phyloP scores from a whole-genome alignment of 2,329 filamentous ascomycete genomes.

The Penicillium italicum region DNA sequence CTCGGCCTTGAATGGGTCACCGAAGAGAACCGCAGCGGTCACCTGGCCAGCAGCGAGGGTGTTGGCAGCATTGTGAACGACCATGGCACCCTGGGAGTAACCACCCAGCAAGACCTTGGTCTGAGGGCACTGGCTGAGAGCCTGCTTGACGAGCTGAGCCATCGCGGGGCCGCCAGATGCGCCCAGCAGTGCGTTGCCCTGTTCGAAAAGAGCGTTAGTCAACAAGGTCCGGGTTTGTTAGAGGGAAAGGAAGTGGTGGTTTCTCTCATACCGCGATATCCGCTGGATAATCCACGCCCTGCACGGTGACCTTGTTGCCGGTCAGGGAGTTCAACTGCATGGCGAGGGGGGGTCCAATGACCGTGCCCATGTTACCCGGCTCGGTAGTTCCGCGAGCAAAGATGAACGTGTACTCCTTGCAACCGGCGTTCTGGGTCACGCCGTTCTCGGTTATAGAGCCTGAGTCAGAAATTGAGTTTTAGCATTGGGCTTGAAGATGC shows the following conservation, averaged over 20 bases:
- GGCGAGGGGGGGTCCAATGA: conserved; percentile 40
- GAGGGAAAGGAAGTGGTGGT: no score
- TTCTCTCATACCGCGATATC: conserved; percentile 21
- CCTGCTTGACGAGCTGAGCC: conserved; percentile 29
- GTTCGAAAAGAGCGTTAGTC: not conserved
- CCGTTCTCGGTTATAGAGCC: conserved; percentile 35
- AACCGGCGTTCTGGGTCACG: conserved; percentile 38
- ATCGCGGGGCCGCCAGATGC: conserved; percentile 30
- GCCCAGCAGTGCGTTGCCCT: conserved; percentile 30
- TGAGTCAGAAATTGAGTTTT: conserved; percentile 19
- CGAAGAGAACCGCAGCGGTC: conserved; percentile 45
- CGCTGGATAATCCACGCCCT: conserved; percentile 35
- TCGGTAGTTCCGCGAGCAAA: conserved; percentile 45
- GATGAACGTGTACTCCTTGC: conserved; percentile 43
- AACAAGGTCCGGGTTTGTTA: not conserved
- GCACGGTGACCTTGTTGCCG: conserved; percentile 28
- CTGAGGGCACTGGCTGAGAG: conserved; percentile 30
- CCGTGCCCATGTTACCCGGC: conserved; percentile 42
- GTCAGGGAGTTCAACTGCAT: conserved; percentile 23
- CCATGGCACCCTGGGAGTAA: conserved; percentile 38
- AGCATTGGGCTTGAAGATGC: conserved; percentile 5
- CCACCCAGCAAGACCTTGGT: conserved; percentile 36
- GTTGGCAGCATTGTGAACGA: conserved; percentile 32
- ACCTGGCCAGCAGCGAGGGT: conserved; percentile 36
- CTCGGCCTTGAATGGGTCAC: conserved; percentile 44